Conservation (phyloP, 2,329 filamentous ascomycete species). For the Ophiostoma populinum region DNA sequence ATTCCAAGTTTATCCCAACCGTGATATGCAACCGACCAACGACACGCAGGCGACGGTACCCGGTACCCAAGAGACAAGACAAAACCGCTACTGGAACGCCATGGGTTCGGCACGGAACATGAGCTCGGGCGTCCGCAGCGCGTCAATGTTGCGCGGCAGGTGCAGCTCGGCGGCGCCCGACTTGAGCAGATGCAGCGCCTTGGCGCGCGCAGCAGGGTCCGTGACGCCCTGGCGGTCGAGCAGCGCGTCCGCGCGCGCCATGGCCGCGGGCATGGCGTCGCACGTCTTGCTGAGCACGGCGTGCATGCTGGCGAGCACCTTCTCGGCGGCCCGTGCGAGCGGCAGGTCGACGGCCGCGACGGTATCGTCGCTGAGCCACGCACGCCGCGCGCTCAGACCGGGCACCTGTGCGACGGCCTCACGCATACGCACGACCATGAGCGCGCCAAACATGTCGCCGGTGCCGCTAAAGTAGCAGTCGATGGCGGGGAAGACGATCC, state of each 20-base stretch:
- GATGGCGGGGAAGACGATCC: slow-evolving; percentile 69
- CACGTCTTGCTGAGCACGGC: slow-evolving; percentile 56
- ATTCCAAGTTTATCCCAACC: no score
- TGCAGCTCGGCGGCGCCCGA: slow-evolving; percentile 82
- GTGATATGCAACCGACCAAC: no score
- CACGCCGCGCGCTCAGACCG: no score
- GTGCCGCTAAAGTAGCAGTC: slow-evolving; percentile 94
- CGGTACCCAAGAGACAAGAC: background rate
- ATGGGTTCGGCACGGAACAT: slow-evolving; percentile 42
- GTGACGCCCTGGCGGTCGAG: slow-evolving; percentile 7
- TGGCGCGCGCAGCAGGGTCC: slow-evolving; percentile 27
- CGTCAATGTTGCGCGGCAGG: slow-evolving; percentile 57
- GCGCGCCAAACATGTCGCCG: slow-evolving; percentile 93
- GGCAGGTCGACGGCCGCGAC: slow-evolving; percentile 57
- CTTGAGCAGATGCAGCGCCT: slow-evolving; percentile 46
- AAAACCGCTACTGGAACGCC: slow-evolving; percentile 15
- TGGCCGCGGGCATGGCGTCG: slow-evolving; percentile 38
- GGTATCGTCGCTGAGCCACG: slow-evolving; percentile 64
- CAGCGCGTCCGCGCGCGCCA: slow-evolving; percentile 24
- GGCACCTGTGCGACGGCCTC: slow-evolving; percentile 51
- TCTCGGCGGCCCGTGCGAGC: slow-evolving; percentile 66
- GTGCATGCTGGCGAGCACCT: slow-evolving; percentile 86
- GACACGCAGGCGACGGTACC: background rate
- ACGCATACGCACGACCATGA: slow-evolving; percentile 73
- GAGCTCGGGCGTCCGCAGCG: slow-evolving; percentile 47